Conservation (phyloP, 164 flowering plant genomes). For the Vitis labrusca region DNA sequence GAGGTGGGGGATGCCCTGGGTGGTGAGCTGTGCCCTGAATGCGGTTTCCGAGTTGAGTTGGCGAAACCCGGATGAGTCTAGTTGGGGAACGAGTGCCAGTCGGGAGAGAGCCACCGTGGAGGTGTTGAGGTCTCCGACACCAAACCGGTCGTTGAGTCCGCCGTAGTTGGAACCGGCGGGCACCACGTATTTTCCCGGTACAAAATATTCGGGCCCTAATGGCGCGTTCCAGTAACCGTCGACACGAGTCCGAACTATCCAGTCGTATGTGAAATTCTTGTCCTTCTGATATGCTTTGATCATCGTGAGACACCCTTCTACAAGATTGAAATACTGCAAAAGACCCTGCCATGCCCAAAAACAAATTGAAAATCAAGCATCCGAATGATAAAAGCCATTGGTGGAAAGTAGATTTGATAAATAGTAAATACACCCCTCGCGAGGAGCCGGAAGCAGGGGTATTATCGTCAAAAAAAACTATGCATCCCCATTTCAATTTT, state of each 20-base stretch:
- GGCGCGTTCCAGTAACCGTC: conserved; percentile 89
- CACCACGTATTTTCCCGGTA: conserved; percentile 59
- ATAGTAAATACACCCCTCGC: too few relatives aligned
- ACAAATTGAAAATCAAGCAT: neutral
- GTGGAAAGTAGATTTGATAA: too few relatives aligned
- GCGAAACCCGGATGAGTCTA: conserved; percentile 54
- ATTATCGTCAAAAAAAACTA: too few relatives aligned
- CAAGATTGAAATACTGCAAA: conserved; percentile 81
- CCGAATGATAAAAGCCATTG: neutral
- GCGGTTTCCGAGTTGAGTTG: conserved; percentile 86
- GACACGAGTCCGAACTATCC: conserved; percentile 92
- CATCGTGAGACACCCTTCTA: conserved; percentile 82
- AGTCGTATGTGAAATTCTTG: conserved; percentile 75
- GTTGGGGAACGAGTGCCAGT: conserved; percentile 75
- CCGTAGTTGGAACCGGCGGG: conserved; percentile 80
- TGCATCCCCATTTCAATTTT: too few relatives aligned
- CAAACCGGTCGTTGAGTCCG: conserved; percentile 91
- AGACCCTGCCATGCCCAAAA: conserved; percentile 56
- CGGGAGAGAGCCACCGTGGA: conserved; percentile 83
- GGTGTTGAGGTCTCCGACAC: conserved; percentile 70
- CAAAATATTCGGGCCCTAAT: conserved; percentile 50
- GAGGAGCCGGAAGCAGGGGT: too few relatives aligned
- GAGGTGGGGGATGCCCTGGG: conserved; percentile 36
- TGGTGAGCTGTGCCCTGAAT: conserved; percentile 76
- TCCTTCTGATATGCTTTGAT: conserved; percentile 47